Percentiles rank a stretch among this genome's conserved stretches.
Evolutionary conservation across 2,329 filamentous ascomycete genomes (phyloP).

Genomic region (Phialemoniopsis sp.): DNA sequence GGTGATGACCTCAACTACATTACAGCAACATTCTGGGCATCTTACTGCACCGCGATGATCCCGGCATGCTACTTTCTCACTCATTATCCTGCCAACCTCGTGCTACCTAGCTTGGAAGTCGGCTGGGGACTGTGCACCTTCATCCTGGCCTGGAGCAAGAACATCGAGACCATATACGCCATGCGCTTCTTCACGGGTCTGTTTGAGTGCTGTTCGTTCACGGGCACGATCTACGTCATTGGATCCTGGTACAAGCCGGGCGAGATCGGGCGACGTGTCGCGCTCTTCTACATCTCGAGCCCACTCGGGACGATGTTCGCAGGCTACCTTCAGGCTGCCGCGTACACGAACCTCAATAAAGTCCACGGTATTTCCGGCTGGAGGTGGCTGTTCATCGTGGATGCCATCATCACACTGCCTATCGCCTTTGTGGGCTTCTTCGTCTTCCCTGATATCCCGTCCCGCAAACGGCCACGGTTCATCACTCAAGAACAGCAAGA

Average conservation of each 20-base stretch:
- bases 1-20: too few relatives aligned
- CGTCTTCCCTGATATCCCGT: slow-evolving; percentile 44
- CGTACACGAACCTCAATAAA: slow-evolving; percentile 43
- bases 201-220: slow-evolving; percentile 11
- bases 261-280: slow-evolving; percentile 59
- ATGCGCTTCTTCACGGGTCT: slow-evolving; percentile 7
- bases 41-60: too few relatives aligned
- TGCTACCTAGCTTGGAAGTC: too few relatives aligned
- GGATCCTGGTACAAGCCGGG: slow-evolving; percentile 55
- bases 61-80: too few relatives aligned
- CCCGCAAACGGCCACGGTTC: slow-evolving; percentile 27
- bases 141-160: slow-evolving; percentile 8
- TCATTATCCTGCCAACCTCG: too few relatives aligned
- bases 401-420: slow-evolving; percentile 29
- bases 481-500: slow-evolving; percentile 26
- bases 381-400: slow-evolving; percentile 43
- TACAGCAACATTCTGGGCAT: slow-evolving; percentile 17
- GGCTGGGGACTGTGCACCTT: slow-evolving; percentile 8
- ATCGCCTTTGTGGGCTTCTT: slow-evolving; percentile 47
- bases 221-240: slow-evolving; percentile 26
- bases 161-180: slow-evolving; percentile 6
- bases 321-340: slow-evolving; percentile 44
- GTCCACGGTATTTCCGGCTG: slow-evolving; percentile 37
- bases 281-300: slow-evolving; percentile 50
- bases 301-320: slow-evolving; percentile 41